These are phyloP conservation scores for Amanita inopinata DNA, from an alignment of 768 basidiomycete genomes.

Conservation along the genomic window DNA sequence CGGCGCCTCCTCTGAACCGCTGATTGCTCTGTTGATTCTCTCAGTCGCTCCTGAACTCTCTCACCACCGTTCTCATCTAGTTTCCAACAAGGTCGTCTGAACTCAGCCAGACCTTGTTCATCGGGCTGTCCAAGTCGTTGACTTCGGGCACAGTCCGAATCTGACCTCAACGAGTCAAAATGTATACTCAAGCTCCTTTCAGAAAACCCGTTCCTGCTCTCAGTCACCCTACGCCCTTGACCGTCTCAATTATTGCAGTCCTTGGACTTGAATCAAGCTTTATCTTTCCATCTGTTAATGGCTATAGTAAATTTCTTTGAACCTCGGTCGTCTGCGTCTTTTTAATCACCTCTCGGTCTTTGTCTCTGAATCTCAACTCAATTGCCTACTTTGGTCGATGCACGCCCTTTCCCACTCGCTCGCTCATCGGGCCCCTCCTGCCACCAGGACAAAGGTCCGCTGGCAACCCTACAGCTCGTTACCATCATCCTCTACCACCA, in stretches of 20 bases:
- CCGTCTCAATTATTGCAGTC: constrained; percentile 11
- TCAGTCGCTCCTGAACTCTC: background rate
- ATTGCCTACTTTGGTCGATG: constrained; percentile 23
- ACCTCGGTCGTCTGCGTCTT: constrained; percentile 15
- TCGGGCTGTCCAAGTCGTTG: constrained; percentile 29
- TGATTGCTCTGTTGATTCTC: background rate
- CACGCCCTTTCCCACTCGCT: constrained; percentile 38
- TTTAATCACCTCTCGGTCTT: constrained; percentile 12
- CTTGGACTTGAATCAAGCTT: background rate
- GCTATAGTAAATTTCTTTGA: background rate
- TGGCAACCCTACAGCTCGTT: constrained; percentile 72
- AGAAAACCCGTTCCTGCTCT: constrained; percentile 14
- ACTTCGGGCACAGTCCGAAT: constrained; percentile 27
- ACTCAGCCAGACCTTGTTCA: background rate
- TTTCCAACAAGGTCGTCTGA: background rate
- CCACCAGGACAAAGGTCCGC: constrained; percentile 57
- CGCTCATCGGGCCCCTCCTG: constrained; percentile 63
- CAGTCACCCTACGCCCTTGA: constrained; percentile 13
- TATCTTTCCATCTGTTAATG: constrained; percentile 5
- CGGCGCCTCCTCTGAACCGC: background rate
- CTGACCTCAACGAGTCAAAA: constrained; percentile 23
- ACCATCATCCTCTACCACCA: constrained; percentile 24
- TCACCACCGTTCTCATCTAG: background rate
- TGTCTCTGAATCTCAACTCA: constrained; percentile 21
- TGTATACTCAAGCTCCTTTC: constrained; percentile 24